A percentile compares a stretch with the other conserved stretches of the same genome.
Conservation (phyloP, 2,329 filamentous ascomycete species). For the Aspergillus ibericus region DNA sequence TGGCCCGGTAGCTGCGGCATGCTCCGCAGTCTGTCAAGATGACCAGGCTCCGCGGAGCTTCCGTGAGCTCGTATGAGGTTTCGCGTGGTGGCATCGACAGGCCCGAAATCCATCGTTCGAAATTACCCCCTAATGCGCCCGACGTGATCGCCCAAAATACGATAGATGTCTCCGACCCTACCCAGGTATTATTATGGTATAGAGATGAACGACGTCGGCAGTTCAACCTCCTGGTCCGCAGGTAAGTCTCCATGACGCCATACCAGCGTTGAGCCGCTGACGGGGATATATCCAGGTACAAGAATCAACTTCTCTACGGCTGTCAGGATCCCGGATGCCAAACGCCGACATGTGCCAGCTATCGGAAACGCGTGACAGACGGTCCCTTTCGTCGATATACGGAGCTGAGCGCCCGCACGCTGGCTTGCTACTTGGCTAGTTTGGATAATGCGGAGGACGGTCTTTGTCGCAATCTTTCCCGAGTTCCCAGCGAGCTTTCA, state of each 20-base stretch:
- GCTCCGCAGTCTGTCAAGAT: constrained; percentile 31
- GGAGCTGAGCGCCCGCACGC: constrained; percentile 73
- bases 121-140: constrained; percentile 43
- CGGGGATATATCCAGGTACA: constrained; percentile 57
- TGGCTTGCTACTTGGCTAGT: constrained; percentile 78
- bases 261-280: constrained; percentile 2
- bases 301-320: constrained; percentile 77
- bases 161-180: constrained; percentile 39
- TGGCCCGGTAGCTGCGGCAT: constrained; percentile 24
- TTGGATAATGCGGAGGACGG: constrained; percentile 72
- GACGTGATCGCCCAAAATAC: constrained; percentile 42
- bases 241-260: constrained; percentile 47
- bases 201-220: constrained; percentile 42
- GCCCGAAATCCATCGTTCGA: constrained; percentile 35
- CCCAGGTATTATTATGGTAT: constrained; percentile 39
- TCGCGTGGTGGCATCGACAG: constrained; percentile 30
- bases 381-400: constrained; percentile 76
- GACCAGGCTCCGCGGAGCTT: constrained; percentile 46
- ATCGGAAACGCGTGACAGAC: constrained; percentile 66
- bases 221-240: constrained; percentile 65
- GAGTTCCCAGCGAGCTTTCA: constrained; percentile 27
- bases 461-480: constrained; percentile 59
- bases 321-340: constrained; percentile 69
- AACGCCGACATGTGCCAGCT: constrained; percentile 78
- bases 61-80: constrained; percentile 32